Conservation (phyloP, 305 asterid species). For the Ajuga reptans region DNA sequence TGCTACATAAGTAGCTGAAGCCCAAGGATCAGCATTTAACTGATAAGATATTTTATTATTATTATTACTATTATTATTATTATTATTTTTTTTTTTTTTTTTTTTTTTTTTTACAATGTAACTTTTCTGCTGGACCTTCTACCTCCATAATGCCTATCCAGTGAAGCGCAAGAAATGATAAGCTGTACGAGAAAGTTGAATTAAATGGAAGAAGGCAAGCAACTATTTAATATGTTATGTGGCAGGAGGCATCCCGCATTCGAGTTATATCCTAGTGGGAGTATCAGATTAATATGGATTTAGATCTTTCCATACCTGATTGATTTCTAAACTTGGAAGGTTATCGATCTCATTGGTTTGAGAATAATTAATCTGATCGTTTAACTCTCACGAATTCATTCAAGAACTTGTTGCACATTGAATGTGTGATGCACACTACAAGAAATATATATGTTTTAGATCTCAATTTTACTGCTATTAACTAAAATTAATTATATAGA, state of each 20-base stretch:
- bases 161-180: neutral
- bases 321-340: neutral
- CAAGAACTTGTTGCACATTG: neutral
- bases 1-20: neutral
- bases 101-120: neutral
- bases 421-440: neutral
- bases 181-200: neutral
- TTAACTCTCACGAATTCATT: no score
- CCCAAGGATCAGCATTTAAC: neutral
- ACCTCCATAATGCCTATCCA: neutral
- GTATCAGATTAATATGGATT: neutral
- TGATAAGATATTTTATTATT: neutral
- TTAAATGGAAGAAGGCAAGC: neutral
- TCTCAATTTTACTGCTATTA: neutral
- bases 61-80: no score
- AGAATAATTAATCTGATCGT: neutral
- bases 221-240: neutral
- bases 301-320: neutral
- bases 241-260: neutral
- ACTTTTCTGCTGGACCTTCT: neutral
- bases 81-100: no score
- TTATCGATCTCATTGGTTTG: neutral
- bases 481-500: neutral
- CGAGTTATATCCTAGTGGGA: neutral
- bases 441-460: neutral